Conservation (phyloP, 495 filamentous ascomycete species). For the Aspergillus baeticus region DNA sequence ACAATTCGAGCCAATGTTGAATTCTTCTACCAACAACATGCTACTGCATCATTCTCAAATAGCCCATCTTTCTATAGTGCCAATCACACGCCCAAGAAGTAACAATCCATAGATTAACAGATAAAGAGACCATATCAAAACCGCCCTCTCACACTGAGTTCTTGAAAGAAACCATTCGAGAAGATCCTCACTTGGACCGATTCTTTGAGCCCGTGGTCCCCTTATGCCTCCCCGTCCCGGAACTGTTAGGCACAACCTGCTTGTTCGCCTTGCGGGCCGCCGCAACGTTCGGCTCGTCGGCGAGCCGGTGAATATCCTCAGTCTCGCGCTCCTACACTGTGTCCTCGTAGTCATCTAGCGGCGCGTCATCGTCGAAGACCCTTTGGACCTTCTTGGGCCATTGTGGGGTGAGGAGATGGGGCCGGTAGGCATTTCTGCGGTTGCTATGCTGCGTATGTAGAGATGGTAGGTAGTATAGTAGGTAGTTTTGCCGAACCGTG, state of each 20-base stretch:
- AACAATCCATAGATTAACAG: too few species aligned
- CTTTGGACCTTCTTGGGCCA: conserved; percentile 6
- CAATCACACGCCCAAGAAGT: too few species aligned
- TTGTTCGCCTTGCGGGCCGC: conserved; percentile 6
- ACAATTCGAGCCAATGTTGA: too few species aligned
- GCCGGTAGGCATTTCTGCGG: conserved; percentile 5
- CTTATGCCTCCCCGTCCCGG: background rate
- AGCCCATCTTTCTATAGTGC: too few species aligned
- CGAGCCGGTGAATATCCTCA: background rate
- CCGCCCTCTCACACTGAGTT: too few species aligned
- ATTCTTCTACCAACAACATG: too few species aligned
- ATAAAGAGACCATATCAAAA: too few species aligned
- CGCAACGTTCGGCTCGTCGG: conserved; percentile 7
- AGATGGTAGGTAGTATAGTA: background rate
- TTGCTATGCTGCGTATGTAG: background rate
- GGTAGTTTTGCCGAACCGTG: background rate
- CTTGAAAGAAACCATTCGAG: too few species aligned
- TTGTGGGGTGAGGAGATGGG: conserved; percentile 8
- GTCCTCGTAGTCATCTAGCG: conserved; percentile 10
- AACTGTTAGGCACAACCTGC: background rate
- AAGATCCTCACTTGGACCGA: conserved; percentile 3
- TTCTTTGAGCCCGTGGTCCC: background rate
- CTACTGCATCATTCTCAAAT: too few species aligned
- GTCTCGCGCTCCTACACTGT: background rate
- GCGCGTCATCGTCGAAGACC: conserved; percentile 4